Conservation (phyloP, 768 basidiomycete species). For the Favolaschia claudopus region DNA sequence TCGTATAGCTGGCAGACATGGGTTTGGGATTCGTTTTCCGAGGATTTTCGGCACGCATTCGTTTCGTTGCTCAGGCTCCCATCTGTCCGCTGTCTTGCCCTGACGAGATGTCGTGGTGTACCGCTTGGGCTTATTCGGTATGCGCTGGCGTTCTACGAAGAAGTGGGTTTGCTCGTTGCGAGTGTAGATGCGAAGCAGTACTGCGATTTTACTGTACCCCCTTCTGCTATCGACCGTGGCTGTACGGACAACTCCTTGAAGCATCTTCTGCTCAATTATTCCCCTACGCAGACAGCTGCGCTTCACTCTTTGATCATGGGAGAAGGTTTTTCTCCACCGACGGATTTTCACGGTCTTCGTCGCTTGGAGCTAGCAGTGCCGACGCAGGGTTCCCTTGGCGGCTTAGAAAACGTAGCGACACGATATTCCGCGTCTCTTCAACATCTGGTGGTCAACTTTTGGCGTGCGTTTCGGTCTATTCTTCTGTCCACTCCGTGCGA, state of each 20-base stretch:
- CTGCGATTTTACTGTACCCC: too few relatives aligned
- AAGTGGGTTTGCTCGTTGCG: background rate
- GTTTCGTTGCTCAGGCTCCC: background rate
- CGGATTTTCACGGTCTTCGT: background rate
- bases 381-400: background rate
- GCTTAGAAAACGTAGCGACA: background rate
- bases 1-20: background rate
- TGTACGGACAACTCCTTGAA: background rate
- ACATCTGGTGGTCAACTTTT: background rate
- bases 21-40: background rate
- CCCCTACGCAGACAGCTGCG: background rate
- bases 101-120: background rate
- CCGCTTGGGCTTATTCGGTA: background rate
- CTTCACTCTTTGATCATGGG: background rate
- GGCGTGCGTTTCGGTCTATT: background rate
- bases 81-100: background rate
- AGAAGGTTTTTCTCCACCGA: too few relatives aligned
- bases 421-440: background rate
- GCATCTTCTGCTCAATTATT: background rate
- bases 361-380: background rate
- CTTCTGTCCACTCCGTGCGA: background rate
- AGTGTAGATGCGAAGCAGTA: background rate
- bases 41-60: background rate
- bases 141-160: conserved; percentile 2
- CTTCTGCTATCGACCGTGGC: too few relatives aligned